Percentiles rank a stretch among this genome's conserved stretches.
These are phyloP conservation scores for Xylariaceae sp. DNA, from an alignment of 2,329 filamentous ascomycete genomes.

Conservation along the genomic window DNA sequence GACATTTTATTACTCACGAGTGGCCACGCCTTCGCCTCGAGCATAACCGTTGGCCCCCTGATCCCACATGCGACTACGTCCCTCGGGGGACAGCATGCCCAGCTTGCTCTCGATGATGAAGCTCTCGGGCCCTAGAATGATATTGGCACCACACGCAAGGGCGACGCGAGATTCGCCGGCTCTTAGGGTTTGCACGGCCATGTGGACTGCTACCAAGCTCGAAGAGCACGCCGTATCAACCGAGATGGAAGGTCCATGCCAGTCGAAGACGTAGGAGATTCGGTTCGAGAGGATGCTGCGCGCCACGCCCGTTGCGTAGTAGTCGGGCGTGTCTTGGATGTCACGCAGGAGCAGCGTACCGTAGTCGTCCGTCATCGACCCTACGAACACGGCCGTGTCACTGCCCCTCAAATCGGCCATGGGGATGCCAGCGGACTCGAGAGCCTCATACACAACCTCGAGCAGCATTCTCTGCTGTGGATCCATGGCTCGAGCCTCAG, in stretches of 20 bases:
- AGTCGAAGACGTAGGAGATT: slow-evolving; percentile 27
- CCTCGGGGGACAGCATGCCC: slow-evolving; percentile 16
- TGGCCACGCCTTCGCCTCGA: slow-evolving; percentile 35
- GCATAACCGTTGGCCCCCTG: slow-evolving; percentile 34
- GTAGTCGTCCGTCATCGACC: slow-evolving; percentile 7
- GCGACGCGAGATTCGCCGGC: slow-evolving; percentile 27
- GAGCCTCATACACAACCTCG: slow-evolving; percentile 9
- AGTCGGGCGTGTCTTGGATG: slow-evolving; percentile 13
- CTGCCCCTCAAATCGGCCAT: slow-evolving; percentile 4
- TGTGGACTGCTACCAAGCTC: slow-evolving; percentile 29
- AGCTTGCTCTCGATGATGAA: slow-evolving; percentile 16
- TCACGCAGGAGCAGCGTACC: slow-evolving; percentile 12
- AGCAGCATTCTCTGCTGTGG: slow-evolving; percentile 9
- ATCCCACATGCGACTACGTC: slow-evolving; percentile 28
- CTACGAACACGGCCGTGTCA: slow-evolving; percentile 7
- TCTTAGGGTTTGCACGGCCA: slow-evolving; percentile 29
- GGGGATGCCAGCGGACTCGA: slow-evolving; percentile 13
- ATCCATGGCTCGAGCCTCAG: slow-evolving; percentile 11
- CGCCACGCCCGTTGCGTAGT: slow-evolving; percentile 14
- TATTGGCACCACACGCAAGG: slow-evolving; percentile 24
- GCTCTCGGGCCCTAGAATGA: slow-evolving; percentile 24
- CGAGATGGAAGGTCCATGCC: slow-evolving; percentile 27
- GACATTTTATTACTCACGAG: slow-evolving; percentile 1
- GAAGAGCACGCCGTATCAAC: slow-evolving; percentile 35
- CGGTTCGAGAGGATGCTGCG: slow-evolving; percentile 23